Base-by-base conservation (phyloP, 2,329 filamentous ascomycete genomes). In the Pestalotiopsis sp. region DNA sequence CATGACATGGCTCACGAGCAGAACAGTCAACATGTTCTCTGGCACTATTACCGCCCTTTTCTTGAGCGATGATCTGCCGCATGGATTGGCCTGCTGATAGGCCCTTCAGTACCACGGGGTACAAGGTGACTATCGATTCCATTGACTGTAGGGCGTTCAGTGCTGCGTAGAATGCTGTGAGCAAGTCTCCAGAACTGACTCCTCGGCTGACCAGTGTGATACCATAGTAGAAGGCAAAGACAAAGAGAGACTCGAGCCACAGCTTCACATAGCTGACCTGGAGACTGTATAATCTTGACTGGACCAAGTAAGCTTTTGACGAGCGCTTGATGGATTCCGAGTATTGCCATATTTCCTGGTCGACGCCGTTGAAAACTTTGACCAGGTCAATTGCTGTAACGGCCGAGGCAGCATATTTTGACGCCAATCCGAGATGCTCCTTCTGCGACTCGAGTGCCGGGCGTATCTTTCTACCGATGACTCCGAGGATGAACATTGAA, bases 151-250 rank as follows among this genome's bases (percentile, higher is more conserved):
- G 90, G 0, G 92, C 92, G 65, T 90, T 89, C 45, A 98, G 82
- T 2, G 92, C 92, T 4, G 93, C 89, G 83, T 96, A 97, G 72
- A 98, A 98, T 0, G 94, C 92, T 0, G 93, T 96, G 59, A 98
- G 79, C 3, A 97, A 88, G 67, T 91, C 84, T 0, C 91, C 92
- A 0, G 93, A 82, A 12, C 83, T 84, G 13, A 89, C 81, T 0
- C 89, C 89, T 1, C 86, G 80, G 11, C 85, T 83, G 11, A 96
- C 90, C 1, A 97, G 85, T 1, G 88, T 83, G 36, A 91, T 87
- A 0, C 94, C 95, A 73, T 95, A 97, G 89, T 93, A 97, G 75
- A 98, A 98, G 0, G 94, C 95, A 68, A 94, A 87, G 0, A 97
- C 91, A 72, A 98, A 98, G 77, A 98, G 90, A 1, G 85, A 85